Evolutionary conservation across 768 basidiomycete species (phyloP).

Genomic region (Gautieria morchelliformis): DNA sequence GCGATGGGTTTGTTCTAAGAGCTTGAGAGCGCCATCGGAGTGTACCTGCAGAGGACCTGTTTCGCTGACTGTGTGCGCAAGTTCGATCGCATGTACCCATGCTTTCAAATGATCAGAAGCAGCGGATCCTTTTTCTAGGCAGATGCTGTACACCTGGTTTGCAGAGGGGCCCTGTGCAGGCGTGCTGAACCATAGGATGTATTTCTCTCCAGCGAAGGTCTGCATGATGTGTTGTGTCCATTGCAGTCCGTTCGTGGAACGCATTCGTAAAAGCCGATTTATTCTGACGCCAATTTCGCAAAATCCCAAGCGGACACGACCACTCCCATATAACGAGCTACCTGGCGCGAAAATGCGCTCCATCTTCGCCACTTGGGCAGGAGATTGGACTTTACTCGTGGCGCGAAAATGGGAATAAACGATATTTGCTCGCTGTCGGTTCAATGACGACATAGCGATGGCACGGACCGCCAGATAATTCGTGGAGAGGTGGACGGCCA

Average conservation of each 20-base stretch:
- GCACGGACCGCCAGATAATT: constrained; percentile 56
- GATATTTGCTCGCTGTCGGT: constrained; percentile 46
- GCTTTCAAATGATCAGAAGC: constrained; percentile 43
- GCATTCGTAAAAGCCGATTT: constrained; percentile 21
- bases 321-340: constrained; percentile 26
- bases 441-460: constrained; percentile 46
- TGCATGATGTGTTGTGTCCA: constrained; percentile 23
- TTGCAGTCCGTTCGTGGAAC: constrained; percentile 4
- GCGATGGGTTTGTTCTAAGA: neutral
- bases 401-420: constrained; percentile 38
- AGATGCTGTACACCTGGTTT: constrained; percentile 28
- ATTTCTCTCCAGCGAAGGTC: constrained; percentile 36
- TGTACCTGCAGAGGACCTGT: neutral
- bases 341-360: constrained; percentile 39
- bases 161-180: constrained; percentile 13
- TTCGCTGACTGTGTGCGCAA: neutral
- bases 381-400: constrained; percentile 19
- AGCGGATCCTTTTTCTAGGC: constrained; percentile 41
- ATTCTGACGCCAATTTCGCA: constrained; percentile 45
- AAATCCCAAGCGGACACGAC: constrained; percentile 28
- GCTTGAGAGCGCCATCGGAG: neutral
- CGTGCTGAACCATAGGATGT: constrained; percentile 40
- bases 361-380: constrained; percentile 27
- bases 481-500: constrained; percentile 42
- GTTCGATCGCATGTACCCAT: constrained; percentile 30